These are phyloP conservation scores for Anaeromyces robustus DNA, from an alignment of 192 early-diverging fungal species.

Conservation along the genomic window DNA sequence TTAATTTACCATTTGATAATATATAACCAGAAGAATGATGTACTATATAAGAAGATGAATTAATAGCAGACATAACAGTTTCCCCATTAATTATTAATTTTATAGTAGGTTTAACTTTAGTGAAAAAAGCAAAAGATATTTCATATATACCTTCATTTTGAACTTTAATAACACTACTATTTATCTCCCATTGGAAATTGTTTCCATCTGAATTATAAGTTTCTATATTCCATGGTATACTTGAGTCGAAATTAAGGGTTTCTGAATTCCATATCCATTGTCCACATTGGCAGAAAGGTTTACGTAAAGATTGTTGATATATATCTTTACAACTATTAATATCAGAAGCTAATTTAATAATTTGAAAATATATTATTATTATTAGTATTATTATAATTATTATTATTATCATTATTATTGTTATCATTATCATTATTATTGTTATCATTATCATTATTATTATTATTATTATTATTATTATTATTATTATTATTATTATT, in stretches of 20 bases:
- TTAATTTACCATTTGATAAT: no score
- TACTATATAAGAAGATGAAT: constrained; percentile 29
- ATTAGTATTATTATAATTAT: no score
- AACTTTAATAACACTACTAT: constrained; percentile 12
- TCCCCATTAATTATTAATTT: constrained; percentile 36
- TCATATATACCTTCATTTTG: constrained; percentile 27
- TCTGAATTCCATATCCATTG: constrained; percentile 31
- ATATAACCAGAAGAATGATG: constrained; percentile 24
- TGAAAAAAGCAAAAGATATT: constrained; percentile 26
- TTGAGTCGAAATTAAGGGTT: constrained; percentile 16
- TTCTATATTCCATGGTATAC: constrained; percentile 28
- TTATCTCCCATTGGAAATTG: constrained; percentile 26
- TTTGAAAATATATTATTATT: no score
- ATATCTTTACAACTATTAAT: constrained; percentile 18
- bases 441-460: no score
- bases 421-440: no score
- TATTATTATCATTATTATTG: no score
- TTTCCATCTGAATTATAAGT: constrained; percentile 25
- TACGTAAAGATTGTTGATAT: constrained; percentile 9
- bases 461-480: no score
- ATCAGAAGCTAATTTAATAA: constrained; percentile 10
- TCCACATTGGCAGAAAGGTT: constrained; percentile 20
- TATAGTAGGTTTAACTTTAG: constrained; percentile 19
- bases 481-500: no score
- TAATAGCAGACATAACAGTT: constrained; percentile 28